Evolutionary conservation across 805 yeast species (phyloP), one percentile per base, ranked within the genome.

Genomic region (Barnettozyma botsteinii): DNA sequence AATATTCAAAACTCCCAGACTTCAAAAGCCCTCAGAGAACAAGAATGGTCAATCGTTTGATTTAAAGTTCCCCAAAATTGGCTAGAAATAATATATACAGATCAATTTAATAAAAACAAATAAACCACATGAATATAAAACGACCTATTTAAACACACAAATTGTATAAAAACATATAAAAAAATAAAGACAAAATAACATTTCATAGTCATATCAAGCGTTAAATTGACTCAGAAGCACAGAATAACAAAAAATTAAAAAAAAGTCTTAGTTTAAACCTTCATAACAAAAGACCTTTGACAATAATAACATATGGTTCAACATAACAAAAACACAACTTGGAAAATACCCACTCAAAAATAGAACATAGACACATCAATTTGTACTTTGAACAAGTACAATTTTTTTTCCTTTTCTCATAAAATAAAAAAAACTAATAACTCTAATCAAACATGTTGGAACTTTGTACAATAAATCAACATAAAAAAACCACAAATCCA

Each of bases 41-140:
- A 19, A 6, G 10, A n/a, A 13, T 17, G 26, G 5, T 3, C 28
- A 5, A n/a, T 40, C 43, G 11, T 45, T 42, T 30, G 48, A 50
- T 15, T 33, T 50, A 29, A 40, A 33, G 29, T 48, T 48, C 20
- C 48, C 52, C 13, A 47, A 38, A 31, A 7, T 40, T 38, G 33
- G 35, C 12, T 19, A 13, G n/a, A n/a, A n/a, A n/a, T n/a, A 28
- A 2, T 15, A 29, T 29, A 21, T 11, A 29, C 14, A 18, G 18
- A 12, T 29, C 3, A 13, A 10, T 19, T 11, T 30, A 7, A 5
- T 19, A 13, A 11, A 30, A 30, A 30, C 22, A 18, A 30, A 30
- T 11, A 12, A 19, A 12, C n/a, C 23, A 30, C 19, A 30, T 19
- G 8, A 15, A 28, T 28, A 28, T 28, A 13, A 21, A 31, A 20